phyloP scores from a whole-genome alignment of 805 yeast species.

The Teunomyces pallodes region DNA sequence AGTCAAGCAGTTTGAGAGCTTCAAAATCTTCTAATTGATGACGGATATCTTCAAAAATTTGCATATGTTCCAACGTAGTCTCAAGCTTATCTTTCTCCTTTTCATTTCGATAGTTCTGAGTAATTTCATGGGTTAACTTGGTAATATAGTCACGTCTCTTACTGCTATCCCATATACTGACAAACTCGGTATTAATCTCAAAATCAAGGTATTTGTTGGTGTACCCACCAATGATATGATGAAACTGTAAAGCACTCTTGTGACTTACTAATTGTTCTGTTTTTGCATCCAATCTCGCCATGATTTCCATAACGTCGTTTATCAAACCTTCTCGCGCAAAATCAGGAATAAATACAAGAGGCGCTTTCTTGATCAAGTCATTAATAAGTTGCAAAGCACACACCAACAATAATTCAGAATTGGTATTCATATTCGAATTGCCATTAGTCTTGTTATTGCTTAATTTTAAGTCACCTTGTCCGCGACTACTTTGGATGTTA shows the following conservation, averaged over 20 bases:
- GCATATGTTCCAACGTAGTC: slow-evolving; percentile 15
- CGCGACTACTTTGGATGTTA: neutral
- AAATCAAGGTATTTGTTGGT: slow-evolving; percentile 26
- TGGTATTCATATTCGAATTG: neutral
- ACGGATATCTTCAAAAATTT: slow-evolving; percentile 13
- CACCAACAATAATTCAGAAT: slow-evolving; percentile 41
- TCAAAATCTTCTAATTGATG: slow-evolving; percentile 7
- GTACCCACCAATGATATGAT: slow-evolving; percentile 11
- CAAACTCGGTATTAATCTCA: slow-evolving; percentile 30
- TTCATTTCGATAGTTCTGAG: slow-evolving; percentile 21
- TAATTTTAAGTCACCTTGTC: slow-evolving; percentile 11
- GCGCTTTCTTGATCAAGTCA: slow-evolving; percentile 41
- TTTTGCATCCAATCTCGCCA: slow-evolving; percentile 18
- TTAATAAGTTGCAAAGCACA: slow-evolving; percentile 52
- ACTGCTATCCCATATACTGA: slow-evolving; percentile 15
- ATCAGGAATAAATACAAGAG: slow-evolving; percentile 41
- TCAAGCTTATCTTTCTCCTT: slow-evolving; percentile 15
- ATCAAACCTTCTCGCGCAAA: slow-evolving; percentile 76
- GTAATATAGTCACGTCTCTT: slow-evolving; percentile 15
- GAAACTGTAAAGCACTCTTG: slow-evolving; percentile 23
- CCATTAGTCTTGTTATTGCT: neutral
- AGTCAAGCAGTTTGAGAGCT: slow-evolving; percentile 7
- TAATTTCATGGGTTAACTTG: slow-evolving; percentile 21
- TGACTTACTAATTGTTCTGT: slow-evolving; percentile 7
- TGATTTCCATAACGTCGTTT: slow-evolving; percentile 43